Evolutionary conservation across 2,329 filamentous ascomycete species (phyloP).

Genomic region (Colletotrichum ledebouriae): DNA sequence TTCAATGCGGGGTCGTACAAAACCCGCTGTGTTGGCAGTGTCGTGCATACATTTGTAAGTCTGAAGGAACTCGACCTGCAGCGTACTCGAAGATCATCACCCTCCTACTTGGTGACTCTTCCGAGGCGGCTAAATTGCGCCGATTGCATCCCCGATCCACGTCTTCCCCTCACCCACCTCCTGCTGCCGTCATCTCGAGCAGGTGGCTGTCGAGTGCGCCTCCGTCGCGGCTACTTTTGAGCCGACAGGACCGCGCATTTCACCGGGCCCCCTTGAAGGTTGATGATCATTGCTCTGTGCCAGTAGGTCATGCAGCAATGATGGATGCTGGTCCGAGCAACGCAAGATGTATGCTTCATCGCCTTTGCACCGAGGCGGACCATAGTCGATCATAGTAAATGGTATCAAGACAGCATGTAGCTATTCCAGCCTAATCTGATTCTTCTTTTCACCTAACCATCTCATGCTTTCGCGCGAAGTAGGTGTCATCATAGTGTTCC

Average conservation of each 20-base stretch:
- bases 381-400: background rate
- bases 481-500: background rate
- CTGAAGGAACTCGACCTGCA: slow-evolving; percentile 9
- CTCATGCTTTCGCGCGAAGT: no score
- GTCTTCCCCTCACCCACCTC: background rate
- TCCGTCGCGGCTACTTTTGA: background rate
- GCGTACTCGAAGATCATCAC: background rate
- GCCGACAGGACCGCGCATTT: background rate
- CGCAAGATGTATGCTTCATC: background rate
- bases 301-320: no score
- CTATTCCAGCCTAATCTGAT: background rate
- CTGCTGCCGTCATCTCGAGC: background rate
- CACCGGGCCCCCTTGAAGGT: background rate
- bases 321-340: no score
- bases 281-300: background rate
- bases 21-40: background rate
- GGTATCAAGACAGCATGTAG: background rate
- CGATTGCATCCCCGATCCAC: background rate
- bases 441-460: no score
- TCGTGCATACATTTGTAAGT: slow-evolving; percentile 9
- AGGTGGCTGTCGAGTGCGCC: background rate
- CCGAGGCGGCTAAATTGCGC: slow-evolving; percentile 5
- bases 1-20: background rate
- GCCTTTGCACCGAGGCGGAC: background rate
- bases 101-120: background rate